A percentile compares a stretch with the other conserved stretches of the same genome.
Conservation (phyloP, 1,284 basidiomycete genomes). For the Moesziomyces parantarcticus region DNA sequence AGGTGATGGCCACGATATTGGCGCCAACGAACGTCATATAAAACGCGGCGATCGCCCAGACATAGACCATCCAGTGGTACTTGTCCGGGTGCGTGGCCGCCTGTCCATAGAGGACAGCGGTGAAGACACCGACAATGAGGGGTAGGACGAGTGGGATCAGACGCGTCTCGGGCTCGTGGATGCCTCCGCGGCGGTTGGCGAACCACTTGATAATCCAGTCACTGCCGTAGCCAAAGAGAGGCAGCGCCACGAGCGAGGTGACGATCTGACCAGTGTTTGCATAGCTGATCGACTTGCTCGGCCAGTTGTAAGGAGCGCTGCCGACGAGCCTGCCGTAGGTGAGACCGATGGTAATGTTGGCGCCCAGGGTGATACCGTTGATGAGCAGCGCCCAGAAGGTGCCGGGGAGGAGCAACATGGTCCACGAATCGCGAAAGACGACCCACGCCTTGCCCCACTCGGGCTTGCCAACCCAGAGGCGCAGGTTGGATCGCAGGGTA, state of each 20-base stretch:
- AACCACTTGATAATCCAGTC: slow-evolving; percentile 21
- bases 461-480: slow-evolving; percentile 17
- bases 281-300: slow-evolving; percentile 9
- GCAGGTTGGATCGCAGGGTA: slow-evolving; percentile 7
- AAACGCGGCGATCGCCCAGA: slow-evolving; percentile 9
- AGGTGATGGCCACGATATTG: slow-evolving; percentile 20
- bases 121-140: slow-evolving; percentile 14
- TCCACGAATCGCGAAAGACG: slow-evolving; percentile 14
- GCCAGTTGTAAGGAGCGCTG: slow-evolving; percentile 12
- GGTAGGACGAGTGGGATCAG: slow-evolving; percentile 12
- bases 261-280: slow-evolving; percentile 14
- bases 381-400: slow-evolving; percentile 15
- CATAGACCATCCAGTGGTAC: slow-evolving; percentile 20
- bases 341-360: slow-evolving; percentile 13
- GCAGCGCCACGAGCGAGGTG: slow-evolving; percentile 18
- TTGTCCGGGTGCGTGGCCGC: slow-evolving; percentile 8
- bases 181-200: slow-evolving; percentile 20
- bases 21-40: slow-evolving; percentile 12
- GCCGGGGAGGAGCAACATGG: slow-evolving; percentile 9
- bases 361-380: slow-evolving; percentile 18
- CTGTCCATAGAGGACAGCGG: slow-evolving; percentile 15
- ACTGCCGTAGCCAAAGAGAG: slow-evolving; percentile 13
- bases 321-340: slow-evolving; percentile 12
- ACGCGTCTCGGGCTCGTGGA: slow-evolving; percentile 20
- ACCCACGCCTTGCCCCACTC: slow-evolving; percentile 16